Base-by-base conservation (phyloP, 805 yeast genomes). In the Yarrowia sp. region DNA sequence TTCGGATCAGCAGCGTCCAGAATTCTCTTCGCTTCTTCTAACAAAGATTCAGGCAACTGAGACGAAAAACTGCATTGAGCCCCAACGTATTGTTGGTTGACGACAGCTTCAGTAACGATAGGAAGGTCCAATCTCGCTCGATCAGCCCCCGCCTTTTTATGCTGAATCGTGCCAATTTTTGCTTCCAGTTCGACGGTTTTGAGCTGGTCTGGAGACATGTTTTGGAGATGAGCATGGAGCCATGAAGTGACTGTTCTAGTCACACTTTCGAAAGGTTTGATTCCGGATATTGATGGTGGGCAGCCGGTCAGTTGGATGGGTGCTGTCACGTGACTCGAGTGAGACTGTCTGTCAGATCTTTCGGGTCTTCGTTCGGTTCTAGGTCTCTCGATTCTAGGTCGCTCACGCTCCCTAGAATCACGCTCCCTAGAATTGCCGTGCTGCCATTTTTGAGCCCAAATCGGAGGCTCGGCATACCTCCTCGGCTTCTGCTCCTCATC, bases 161-260 rank as follows among this genome's bases (percentile, higher is more conserved):
- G 65, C 17, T 55, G 61, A 18, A 76, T 70, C 1, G 62, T 50
- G 32, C 79, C 79, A 11, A 76, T 60, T 65, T 76, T 76, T 69
- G 75, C 69, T 68, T 76, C 79, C 43, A 90, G 81, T 38, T 89
- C 89, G 5, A 74, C 65, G 42, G 68, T 66, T 14, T 66, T 42
- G 7, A 73, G 69, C n/a, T 68, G 68, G 6, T 69, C 69, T 4
- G 65, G 69, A 2, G 62, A 69, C 55, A 76, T 64, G 39, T 68
- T 67, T 50, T 81, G 81, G 53, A 91, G 80, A 68, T 89, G 87
- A 17, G 96, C 92, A 79, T 88, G 92, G 8, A 92, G 81, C 98
- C 98, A 92, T 70, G 88, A 90, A 22, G 95, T 88, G 7, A 92
- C 85, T 38, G 89, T 84, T 71, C 92, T 84, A 6, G 92, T 88